These are phyloP conservation scores for Brassica incana DNA, from an alignment of 345 rosid species.

Conservation along the genomic window DNA sequence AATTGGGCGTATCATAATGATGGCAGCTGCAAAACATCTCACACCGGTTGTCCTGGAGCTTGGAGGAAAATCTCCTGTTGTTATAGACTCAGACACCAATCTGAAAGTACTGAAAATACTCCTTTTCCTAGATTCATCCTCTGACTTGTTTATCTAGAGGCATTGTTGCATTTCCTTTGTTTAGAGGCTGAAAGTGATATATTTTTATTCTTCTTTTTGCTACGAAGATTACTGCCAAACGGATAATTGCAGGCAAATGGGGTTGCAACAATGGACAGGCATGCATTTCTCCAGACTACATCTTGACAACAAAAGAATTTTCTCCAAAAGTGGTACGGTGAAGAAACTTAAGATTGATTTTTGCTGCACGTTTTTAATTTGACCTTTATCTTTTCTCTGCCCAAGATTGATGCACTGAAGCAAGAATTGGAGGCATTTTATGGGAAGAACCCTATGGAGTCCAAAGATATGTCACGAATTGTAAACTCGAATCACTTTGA, in stretches of 20 bases:
- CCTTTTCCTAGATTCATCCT: slow-evolving; percentile 1
- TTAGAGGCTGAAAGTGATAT: slow-evolving; percentile 9
- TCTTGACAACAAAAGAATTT: slow-evolving; percentile 68
- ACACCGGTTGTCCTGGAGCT: slow-evolving; percentile 94
- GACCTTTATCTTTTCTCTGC: slow-evolving; percentile 19
- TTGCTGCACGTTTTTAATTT: slow-evolving; percentile 21
- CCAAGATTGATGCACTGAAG: slow-evolving; percentile 66
- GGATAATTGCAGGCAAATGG: slow-evolving; percentile 93
- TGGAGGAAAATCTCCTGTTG: slow-evolving; percentile 91
- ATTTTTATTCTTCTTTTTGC: slow-evolving; percentile 20
- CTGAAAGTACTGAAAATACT: slow-evolving; percentile 51
- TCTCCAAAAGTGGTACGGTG: slow-evolving; percentile 74
- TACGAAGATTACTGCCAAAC: slow-evolving; percentile 66
- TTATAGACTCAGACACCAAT: slow-evolving; percentile 70
- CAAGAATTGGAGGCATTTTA: slow-evolving; percentile 64
- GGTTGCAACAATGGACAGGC: slow-evolving; percentile 91
- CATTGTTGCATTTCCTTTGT: not conserved
- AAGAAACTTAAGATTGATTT: slow-evolving; percentile 17
- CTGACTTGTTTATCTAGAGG: not conserved
- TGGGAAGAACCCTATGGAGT: slow-evolving; percentile 75
- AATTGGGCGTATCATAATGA: slow-evolving; percentile 81
- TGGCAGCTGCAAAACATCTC: slow-evolving; percentile 94
- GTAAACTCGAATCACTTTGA: slow-evolving; percentile 78
- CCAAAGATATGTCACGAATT: slow-evolving; percentile 80
- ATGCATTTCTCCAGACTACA: slow-evolving; percentile 84